Evolutionary conservation across 371 early-diverging fungal species (phyloP).

Genomic region (Mortierella sp.): DNA sequence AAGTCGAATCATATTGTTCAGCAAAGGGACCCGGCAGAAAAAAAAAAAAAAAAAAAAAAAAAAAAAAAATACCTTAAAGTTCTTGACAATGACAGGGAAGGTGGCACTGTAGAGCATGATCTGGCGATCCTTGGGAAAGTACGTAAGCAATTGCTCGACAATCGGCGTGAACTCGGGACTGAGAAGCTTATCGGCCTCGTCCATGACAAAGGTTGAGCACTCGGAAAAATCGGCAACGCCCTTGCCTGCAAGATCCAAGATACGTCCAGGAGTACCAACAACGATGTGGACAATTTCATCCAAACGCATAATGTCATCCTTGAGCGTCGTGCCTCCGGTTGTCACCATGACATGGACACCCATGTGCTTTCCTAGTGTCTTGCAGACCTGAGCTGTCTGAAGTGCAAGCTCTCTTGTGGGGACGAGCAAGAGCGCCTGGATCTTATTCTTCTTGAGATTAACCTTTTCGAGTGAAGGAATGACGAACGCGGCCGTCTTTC

Average conservation of each 20-base stretch:
- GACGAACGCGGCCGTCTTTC: conserved; percentile 98
- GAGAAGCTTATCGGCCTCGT: conserved; percentile 99
- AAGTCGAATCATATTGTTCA: not conserved
- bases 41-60: not conserved
- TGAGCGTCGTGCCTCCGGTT: conserved; percentile 97
- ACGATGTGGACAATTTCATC: conserved; percentile 93
- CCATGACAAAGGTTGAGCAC: conserved; percentile 94
- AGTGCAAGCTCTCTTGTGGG: conserved; percentile 98
- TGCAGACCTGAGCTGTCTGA: conserved; percentile 96
- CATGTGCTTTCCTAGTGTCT: conserved; percentile 93
- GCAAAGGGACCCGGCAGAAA: not conserved
- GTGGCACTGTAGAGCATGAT: conserved; percentile 98
- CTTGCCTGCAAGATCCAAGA: conserved; percentile 94
- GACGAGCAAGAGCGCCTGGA: conserved; percentile 91
- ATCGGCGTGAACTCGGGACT: conserved; percentile 97
- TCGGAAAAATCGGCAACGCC: conserved; percentile 89
- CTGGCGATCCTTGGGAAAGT: conserved; percentile 88
- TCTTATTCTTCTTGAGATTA: conserved; percentile 77
- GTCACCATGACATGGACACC: conserved; percentile 96
- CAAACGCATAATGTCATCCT: conserved; percentile 98
- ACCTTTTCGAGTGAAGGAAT: conserved; percentile 97
- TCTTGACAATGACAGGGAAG: conserved; percentile 96
- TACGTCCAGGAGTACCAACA: conserved; percentile 98
- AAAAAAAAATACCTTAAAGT: conserved; percentile 74
- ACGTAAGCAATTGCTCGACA: conserved; percentile 90